phyloP scores from a whole-genome alignment of 208 protist species.

The Entamoeba nuttalli region DNA sequence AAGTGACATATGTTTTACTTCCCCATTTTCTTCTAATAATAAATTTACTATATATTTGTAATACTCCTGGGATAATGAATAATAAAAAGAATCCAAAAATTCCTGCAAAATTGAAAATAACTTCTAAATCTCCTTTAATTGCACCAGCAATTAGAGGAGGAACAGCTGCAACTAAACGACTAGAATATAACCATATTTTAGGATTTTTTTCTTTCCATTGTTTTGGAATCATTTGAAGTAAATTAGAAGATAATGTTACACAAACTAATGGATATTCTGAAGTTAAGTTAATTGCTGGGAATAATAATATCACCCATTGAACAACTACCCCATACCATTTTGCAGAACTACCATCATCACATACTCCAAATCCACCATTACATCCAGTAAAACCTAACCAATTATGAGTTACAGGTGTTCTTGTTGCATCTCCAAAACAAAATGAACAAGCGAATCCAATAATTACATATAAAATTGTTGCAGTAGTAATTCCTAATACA shows the following conservation, averaged over 20 bases:
- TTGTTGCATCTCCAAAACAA: background rate
- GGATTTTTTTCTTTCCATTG: background rate
- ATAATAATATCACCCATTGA: background rate
- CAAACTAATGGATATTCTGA: background rate
- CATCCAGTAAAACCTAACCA: background rate
- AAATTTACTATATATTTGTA: background rate
- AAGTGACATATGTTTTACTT: too few relatives aligned
- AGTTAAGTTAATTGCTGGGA: background rate
- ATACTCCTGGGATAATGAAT: background rate
- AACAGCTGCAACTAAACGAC: background rate
- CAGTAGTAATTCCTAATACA: background rate
- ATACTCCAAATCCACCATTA: background rate
- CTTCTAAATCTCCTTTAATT: background rate
- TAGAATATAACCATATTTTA: background rate
- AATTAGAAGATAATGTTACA: background rate
- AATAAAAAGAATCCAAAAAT: background rate
- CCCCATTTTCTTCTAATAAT: too few relatives aligned
- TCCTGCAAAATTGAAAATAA: background rate
- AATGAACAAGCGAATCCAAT: background rate
- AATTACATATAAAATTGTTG: background rate
- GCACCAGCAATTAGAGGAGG: background rate
- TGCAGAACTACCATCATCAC: background rate
- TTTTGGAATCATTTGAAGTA: background rate
- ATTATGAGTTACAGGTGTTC: background rate
- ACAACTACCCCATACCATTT: background rate